phyloP scores from a whole-genome alignment of 257 asterid genomes.

The Ligustrum vulgare region DNA sequence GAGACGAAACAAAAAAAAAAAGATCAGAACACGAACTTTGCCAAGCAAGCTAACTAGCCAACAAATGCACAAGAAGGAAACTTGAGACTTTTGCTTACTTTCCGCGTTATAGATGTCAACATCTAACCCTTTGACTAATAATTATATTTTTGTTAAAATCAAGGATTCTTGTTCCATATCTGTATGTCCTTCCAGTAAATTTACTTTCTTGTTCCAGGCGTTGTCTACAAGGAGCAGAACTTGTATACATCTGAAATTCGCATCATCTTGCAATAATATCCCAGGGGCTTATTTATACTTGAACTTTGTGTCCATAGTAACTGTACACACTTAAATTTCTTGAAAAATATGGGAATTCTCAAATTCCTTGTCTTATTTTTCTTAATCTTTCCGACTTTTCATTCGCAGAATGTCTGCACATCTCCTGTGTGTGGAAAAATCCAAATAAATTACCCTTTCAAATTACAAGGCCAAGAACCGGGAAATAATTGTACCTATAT shows the following conservation, averaged over 20 bases:
- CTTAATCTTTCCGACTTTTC: background rate
- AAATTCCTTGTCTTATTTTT: constrained; percentile 5
- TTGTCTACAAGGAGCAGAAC: constrained; percentile 12
- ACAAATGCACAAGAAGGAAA: too few relatives aligned
- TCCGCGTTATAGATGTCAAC: too few relatives aligned
- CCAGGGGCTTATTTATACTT: background rate
- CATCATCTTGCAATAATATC: too few relatives aligned
- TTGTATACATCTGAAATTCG: background rate
- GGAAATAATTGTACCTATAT: constrained; percentile 12
- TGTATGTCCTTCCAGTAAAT: too few relatives aligned
- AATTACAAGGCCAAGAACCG: background rate
- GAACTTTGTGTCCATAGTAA: background rate
- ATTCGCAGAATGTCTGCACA: constrained; percentile 14
- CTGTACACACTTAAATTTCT: background rate
- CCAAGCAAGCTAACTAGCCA: too few relatives aligned
- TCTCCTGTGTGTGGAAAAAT: constrained; percentile 18
- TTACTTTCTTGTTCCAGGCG: constrained; percentile 24
- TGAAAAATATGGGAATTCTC: constrained; percentile 17
- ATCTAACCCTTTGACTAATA: too few relatives aligned
- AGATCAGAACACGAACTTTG: too few relatives aligned
- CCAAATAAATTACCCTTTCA: constrained; percentile 29
- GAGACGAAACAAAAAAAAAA: too few relatives aligned
- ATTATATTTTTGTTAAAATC: too few relatives aligned
- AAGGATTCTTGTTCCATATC: too few relatives aligned
- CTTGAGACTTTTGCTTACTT: too few relatives aligned